phyloP scores from a whole-genome alignment of 352 stramenopile species.

The Pythium scleroteichum region DNA sequence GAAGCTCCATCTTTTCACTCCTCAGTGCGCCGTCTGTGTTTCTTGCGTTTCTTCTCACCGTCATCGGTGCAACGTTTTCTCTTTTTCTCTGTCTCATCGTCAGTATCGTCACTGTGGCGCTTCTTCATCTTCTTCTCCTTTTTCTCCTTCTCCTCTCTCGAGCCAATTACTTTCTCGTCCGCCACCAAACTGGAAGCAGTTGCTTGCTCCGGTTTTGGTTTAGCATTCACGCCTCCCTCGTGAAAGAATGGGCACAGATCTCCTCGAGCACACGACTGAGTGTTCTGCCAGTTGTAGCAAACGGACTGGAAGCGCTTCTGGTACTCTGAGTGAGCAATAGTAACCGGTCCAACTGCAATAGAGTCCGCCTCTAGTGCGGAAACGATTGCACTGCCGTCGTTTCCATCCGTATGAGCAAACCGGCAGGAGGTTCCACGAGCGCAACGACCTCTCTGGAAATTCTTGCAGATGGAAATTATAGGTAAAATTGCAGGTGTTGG shows the following conservation, averaged over 20 bases:
- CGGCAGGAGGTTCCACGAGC: constrained; percentile 30
- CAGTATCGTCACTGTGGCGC: constrained; percentile 7
- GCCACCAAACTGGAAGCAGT: constrained; percentile 8
- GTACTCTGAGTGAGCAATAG: constrained; percentile 31
- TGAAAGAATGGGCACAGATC: constrained; percentile 35
- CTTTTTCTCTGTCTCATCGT: constrained; percentile 19
- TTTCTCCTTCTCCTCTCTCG: constrained; percentile 25
- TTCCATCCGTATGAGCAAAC: constrained; percentile 28
- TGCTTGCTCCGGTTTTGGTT: background rate
- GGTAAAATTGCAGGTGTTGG: constrained; percentile 15
- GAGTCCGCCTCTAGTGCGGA: background rate
- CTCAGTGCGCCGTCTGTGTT: constrained; percentile 9
- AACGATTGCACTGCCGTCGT: background rate
- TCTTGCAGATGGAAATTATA: constrained; percentile 31
- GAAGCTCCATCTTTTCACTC: too few relatives aligned
- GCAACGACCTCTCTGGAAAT: constrained; percentile 31
- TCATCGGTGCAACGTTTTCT: constrained; percentile 2
- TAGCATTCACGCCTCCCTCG: constrained; percentile 11
- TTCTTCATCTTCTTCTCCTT: constrained; percentile 24
- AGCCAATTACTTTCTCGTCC: constrained; percentile 3
- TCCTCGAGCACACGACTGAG: constrained; percentile 26
- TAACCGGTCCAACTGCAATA: constrained; percentile 3
- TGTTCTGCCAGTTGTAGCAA: constrained; percentile 45
- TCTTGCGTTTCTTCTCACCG: constrained; percentile 12
- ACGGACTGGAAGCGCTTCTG: constrained; percentile 41